Conservation (phyloP, 768 basidiomycete genomes). For the Boletus bicolor region DNA sequence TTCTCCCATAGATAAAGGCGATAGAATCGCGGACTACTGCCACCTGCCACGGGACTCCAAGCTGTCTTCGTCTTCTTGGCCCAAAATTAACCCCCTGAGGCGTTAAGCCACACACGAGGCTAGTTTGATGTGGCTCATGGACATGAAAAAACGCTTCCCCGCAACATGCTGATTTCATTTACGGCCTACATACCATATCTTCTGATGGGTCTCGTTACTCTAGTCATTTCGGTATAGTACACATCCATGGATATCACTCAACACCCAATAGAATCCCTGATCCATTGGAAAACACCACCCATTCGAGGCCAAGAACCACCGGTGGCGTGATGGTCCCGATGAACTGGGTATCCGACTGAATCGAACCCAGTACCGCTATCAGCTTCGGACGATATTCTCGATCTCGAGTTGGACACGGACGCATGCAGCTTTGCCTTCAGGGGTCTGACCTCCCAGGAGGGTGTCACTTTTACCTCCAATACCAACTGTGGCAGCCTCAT, state of each 20-base stretch:
- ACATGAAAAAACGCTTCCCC: slow-evolving; percentile 23
- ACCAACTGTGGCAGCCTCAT: slow-evolving; percentile 59
- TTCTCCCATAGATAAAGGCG: slow-evolving; percentile 10
- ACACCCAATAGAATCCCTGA: slow-evolving; percentile 7
- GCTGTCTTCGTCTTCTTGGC: neutral
- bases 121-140: slow-evolving; percentile 4
- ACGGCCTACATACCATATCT: slow-evolving; percentile 6
- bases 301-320: slow-evolving; percentile 7
- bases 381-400: slow-evolving; percentile 52
- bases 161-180: slow-evolving; percentile 29
- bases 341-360: neutral
- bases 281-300: neutral
- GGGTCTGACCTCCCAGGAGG: slow-evolving; percentile 55
- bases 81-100: slow-evolving; percentile 13
- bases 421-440: slow-evolving; percentile 63
- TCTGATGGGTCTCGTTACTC: slow-evolving; percentile 1
- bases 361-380: slow-evolving; percentile 15
- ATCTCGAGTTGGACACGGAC: slow-evolving; percentile 62
- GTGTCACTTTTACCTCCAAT: slow-evolving; percentile 35
- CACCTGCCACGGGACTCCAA: slow-evolving; percentile 2
- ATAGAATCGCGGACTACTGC: slow-evolving; percentile 17
- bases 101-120: slow-evolving; percentile 19
- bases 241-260: slow-evolving; percentile 13
- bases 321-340: slow-evolving; percentile 14
- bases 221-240: slow-evolving; percentile 6